Evolutionary conservation across 2,329 filamentous ascomycete species (phyloP).

Genomic region (Colletotrichum endophyticum): DNA sequence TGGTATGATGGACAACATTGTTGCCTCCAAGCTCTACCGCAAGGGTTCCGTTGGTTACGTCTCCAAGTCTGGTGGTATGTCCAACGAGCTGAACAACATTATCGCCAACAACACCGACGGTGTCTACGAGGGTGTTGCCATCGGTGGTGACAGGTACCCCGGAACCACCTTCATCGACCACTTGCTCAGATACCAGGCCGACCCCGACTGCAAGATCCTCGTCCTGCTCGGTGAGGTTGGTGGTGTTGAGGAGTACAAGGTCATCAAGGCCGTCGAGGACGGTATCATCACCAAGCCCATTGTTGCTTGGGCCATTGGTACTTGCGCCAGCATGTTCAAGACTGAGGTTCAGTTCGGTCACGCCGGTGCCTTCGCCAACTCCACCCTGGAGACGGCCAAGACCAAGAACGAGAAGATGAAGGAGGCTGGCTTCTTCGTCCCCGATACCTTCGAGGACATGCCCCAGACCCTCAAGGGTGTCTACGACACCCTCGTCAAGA

Average conservation of each 20-base stretch:
- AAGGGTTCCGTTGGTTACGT: constrained; percentile 99
- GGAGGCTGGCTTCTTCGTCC: constrained; percentile 92
- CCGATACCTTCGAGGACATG: constrained; percentile 96
- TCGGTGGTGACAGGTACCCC: constrained; percentile 98
- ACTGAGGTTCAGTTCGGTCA: constrained; percentile 99
- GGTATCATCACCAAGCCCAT: constrained; percentile 97
- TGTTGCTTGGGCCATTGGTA: constrained; percentile 99
- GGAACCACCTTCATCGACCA: constrained; percentile 99
- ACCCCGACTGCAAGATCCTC: constrained; percentile 97
- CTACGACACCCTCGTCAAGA: constrained; percentile 86
- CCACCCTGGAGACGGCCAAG: constrained; percentile 95
- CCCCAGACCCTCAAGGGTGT: constrained; percentile 77
- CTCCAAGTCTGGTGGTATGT: constrained; percentile 99
- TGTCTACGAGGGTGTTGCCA: constrained; percentile 98
- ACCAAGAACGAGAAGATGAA: constrained; percentile 98
- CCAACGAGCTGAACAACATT: constrained; percentile 99
- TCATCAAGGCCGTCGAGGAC: constrained; percentile 96
- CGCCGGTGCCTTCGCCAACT: constrained; percentile 98
- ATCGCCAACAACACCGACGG: constrained; percentile 95
- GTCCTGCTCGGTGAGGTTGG: constrained; percentile 96
- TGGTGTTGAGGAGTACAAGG: constrained; percentile 99
- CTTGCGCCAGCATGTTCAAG: constrained; percentile 99
- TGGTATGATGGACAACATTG: constrained; percentile 99
- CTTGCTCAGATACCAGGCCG: constrained; percentile 92
- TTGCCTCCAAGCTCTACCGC: constrained; percentile 99